These are phyloP conservation scores for Mollisiaceae sp. DNA, from an alignment of 2,329 filamentous ascomycete genomes.

Conservation along the genomic window DNA sequence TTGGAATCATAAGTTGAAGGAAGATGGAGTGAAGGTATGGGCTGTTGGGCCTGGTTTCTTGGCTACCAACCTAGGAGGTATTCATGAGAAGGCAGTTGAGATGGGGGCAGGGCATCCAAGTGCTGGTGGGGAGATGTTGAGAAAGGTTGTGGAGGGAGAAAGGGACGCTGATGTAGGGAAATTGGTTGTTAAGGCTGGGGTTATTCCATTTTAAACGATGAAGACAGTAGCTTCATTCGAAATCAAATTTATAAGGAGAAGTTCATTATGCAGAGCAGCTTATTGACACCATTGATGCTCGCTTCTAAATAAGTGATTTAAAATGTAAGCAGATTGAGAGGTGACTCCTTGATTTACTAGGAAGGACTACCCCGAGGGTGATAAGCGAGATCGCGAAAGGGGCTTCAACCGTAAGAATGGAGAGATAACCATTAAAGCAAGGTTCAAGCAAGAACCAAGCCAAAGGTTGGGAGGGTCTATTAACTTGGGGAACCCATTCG, in stretches of 20 bases:
- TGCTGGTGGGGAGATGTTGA: constrained; percentile 46
- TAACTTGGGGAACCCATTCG: too few species aligned
- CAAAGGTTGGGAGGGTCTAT: too few species aligned
- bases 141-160: constrained; percentile 48
- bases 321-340: too few species aligned
- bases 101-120: constrained; percentile 43
- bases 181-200: constrained; percentile 13
- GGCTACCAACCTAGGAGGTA: constrained; percentile 51
- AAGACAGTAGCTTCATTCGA: neutral
- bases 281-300: neutral
- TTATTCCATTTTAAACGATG: neutral
- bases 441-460: too few species aligned
- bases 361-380: neutral
- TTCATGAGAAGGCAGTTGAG: constrained; percentile 26
- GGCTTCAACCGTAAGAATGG: neutral
- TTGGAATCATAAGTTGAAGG: constrained; percentile 49
- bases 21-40: constrained; percentile 58
- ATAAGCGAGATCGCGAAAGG: constrained; percentile 1
- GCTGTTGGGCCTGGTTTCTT: constrained; percentile 54
- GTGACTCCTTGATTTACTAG: too few species aligned
- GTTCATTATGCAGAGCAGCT: neutral
- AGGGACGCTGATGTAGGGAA: constrained; percentile 50
- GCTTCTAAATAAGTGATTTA: too few species aligned
- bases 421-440: neutral
- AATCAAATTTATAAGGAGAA: neutral